Evolutionary conservation across 257 asterid genomes (phyloP).

Genomic region (Eustoma russellianum): DNA sequence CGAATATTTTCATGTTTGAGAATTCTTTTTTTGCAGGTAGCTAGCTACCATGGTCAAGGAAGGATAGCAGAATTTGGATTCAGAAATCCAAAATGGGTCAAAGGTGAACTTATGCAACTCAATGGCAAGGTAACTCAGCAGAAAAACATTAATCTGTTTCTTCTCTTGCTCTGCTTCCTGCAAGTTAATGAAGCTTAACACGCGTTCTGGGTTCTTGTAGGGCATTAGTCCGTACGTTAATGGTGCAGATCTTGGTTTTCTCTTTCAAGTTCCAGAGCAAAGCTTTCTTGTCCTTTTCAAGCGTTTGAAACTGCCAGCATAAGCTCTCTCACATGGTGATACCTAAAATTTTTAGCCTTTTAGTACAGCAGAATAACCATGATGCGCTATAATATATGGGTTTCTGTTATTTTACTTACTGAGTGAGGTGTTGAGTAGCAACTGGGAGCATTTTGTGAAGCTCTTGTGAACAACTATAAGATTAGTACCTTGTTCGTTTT

Average conservation of each 20-base stretch:
- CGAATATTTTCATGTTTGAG: neutral
- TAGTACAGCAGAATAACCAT: too few species aligned
- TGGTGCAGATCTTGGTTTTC: constrained; percentile 96
- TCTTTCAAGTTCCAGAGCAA: constrained; percentile 80
- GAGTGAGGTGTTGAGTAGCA: neutral
- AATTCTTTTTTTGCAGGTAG: constrained; percentile 34
- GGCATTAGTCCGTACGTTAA: constrained; percentile 70
- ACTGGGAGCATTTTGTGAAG: constrained; percentile 12
- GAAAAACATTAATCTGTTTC: too few species aligned
- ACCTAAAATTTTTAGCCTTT: too few species aligned
- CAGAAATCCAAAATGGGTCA: constrained; percentile 83
- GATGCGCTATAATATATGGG: too few species aligned
- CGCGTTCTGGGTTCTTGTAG: constrained; percentile 17
- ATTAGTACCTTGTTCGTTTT: too few species aligned
- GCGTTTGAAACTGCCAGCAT: constrained; percentile 74
- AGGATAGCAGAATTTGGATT: constrained; percentile 85
- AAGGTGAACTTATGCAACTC: constrained; percentile 88
- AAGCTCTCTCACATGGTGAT: constrained; percentile 12
- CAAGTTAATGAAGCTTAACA: too few species aligned
- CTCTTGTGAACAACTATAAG: neutral
- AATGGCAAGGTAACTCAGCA: constrained; percentile 78
- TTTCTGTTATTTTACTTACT: too few species aligned
- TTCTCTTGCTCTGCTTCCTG: too few species aligned
- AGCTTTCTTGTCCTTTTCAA: constrained; percentile 89
- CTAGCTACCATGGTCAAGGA: constrained; percentile 89